phyloP scores from a whole-genome alignment of 1,139 yeast genomes.

The Sugiyamaella castrensis region DNA sequence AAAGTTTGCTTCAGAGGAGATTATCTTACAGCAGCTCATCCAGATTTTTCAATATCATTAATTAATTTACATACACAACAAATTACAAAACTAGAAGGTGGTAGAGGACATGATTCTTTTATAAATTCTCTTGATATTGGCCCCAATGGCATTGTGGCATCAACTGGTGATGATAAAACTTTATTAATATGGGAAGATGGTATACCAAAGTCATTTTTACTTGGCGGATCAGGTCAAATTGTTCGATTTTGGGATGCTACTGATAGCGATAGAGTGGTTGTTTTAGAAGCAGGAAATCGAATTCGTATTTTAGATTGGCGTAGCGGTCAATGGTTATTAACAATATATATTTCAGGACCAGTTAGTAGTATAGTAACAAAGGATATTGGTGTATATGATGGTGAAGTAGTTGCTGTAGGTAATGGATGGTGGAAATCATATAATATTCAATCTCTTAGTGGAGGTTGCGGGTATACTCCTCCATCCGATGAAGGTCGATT shows the following conservation, averaged over 20 bases:
- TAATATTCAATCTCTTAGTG: slow-evolving; percentile 24
- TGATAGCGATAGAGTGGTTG: slow-evolving; percentile 35
- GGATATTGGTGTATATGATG: slow-evolving; percentile 31
- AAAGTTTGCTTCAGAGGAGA: slow-evolving; percentile 22
- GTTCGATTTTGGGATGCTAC: slow-evolving; percentile 38
- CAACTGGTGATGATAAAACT: slow-evolving; percentile 36
- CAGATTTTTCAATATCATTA: slow-evolving; percentile 27
- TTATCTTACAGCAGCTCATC: slow-evolving; percentile 29
- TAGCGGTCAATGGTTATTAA: slow-evolving; percentile 33
- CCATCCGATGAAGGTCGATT: slow-evolving; percentile 24
- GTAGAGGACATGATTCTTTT: slow-evolving; percentile 30
- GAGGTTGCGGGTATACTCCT: slow-evolving; percentile 32
- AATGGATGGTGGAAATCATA: slow-evolving; percentile 40
- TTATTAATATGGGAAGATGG: slow-evolving; percentile 36
- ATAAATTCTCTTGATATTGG: slow-evolving; percentile 37
- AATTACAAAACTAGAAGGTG: slow-evolving; percentile 22
- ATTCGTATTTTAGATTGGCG: slow-evolving; percentile 38
- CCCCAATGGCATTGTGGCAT: slow-evolving; percentile 33
- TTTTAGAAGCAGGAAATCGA: slow-evolving; percentile 36
- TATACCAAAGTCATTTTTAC: slow-evolving; percentile 21
- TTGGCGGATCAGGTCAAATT: slow-evolving; percentile 30
- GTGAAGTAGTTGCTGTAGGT: slow-evolving; percentile 36
- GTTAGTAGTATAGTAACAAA: slow-evolving; percentile 15
- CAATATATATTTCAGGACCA: slow-evolving; percentile 28
- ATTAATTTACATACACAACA: slow-evolving; percentile 14